Evolutionary conservation across 345 rosid genomes (phyloP).

Genomic region (Rhodamnia argentea): DNA sequence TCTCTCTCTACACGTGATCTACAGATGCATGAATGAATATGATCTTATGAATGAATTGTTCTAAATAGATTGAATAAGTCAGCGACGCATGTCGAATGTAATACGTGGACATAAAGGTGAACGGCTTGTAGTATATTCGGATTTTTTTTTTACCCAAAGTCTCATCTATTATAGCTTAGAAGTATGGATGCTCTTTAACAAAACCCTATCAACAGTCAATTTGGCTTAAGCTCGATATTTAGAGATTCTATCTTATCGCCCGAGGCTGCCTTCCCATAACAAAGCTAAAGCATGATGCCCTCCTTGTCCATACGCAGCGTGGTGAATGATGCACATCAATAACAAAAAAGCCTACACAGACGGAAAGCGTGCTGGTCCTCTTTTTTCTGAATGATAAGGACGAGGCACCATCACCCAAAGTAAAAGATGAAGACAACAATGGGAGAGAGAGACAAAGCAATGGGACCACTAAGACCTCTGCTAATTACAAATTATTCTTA

Average conservation of each 20-base stretch:
- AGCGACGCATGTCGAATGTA: neutral
- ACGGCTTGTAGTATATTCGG: too few relatives aligned
- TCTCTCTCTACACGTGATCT: neutral
- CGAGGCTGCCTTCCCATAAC: neutral
- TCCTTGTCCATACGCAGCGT: neutral
- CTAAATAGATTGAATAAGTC: neutral
- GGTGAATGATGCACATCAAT: neutral
- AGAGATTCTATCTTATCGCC: neutral
- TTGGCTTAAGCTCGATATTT: neutral
- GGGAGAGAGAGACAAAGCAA: neutral
- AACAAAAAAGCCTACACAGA: neutral
- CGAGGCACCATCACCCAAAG: neutral
- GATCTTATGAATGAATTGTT: neutral
- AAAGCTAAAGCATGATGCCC: neutral
- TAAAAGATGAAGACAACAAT: neutral
- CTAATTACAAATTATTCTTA: neutral
- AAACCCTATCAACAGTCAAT: neutral
- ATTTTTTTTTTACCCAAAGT: too few relatives aligned
- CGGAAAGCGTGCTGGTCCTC: neutral
- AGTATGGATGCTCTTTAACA: neutral
- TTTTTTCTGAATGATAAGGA: neutral
- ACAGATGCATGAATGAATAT: neutral
- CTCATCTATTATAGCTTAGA: neutral
- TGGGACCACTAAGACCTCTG: neutral
- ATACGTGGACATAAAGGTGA: neutral